Evolutionary conservation across 192 early-diverging fungal genomes (phyloP).

Genomic region (Coemansia sp.): DNA sequence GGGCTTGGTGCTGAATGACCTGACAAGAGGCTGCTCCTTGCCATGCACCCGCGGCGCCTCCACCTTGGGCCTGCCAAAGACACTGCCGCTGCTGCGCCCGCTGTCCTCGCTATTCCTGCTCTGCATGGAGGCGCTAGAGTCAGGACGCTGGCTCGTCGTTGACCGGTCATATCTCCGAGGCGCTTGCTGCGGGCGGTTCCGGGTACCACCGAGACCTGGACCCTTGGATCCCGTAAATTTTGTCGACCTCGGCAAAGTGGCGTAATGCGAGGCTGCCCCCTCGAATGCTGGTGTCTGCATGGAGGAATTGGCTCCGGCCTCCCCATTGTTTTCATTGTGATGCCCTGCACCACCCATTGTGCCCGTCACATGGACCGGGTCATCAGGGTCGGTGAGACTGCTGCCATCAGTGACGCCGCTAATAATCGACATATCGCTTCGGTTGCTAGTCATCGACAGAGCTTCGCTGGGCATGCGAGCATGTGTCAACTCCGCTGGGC

Average conservation of each 20-base stretch:
- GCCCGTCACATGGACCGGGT: constrained; percentile 27
- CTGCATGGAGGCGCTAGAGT: constrained; percentile 6
- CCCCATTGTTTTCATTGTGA: background rate
- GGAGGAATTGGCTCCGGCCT: background rate
- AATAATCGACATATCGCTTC: background rate
- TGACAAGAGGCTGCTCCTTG: background rate
- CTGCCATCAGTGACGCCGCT: constrained; percentile 4
- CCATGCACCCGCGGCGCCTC: background rate
- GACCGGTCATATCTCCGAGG: constrained; percentile 27
- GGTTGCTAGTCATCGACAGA: background rate
- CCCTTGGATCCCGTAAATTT: background rate
- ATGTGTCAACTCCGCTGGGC: background rate
- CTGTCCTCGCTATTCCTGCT: constrained; percentile 10
- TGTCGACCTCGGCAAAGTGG: constrained; percentile 5
- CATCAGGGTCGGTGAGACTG: constrained; percentile 10
- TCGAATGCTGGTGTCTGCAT: background rate
- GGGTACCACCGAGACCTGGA: constrained; percentile 30
- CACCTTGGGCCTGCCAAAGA: background rate
- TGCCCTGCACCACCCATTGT: background rate
- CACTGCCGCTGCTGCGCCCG: background rate
- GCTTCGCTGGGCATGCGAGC: constrained; percentile 2
- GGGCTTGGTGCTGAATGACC: background rate
- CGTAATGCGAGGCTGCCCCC: background rate
- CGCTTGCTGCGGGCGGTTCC: constrained; percentile 21
- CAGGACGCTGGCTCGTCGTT: background rate